Evolutionary conservation across 1,139 yeast genomes (phyloP).

Genomic region (Kluyveromyces sp.): DNA sequence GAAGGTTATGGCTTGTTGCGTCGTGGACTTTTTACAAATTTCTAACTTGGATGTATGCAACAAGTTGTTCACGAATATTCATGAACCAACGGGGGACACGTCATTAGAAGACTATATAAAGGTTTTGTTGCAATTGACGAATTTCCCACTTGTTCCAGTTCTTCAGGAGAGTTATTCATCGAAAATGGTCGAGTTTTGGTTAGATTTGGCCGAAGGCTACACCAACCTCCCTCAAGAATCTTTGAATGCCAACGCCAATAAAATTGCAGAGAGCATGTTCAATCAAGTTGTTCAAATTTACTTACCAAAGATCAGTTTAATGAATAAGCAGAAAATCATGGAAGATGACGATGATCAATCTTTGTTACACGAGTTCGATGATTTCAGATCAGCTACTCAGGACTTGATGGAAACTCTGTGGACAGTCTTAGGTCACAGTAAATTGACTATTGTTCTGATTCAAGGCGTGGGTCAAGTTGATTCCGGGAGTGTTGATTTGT

Average conservation of each 20-base stretch:
- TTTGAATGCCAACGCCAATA: conserved; percentile 21
- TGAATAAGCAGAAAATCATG: conserved; percentile 27
- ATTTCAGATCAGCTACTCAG: conserved; percentile 64
- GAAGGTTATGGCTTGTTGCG: conserved; percentile 44
- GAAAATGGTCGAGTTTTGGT: conserved; percentile 75
- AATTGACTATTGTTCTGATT: conserved; percentile 45
- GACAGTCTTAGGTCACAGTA: conserved; percentile 51
- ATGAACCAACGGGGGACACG: conserved; percentile 11
- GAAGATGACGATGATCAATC: conserved; percentile 28
- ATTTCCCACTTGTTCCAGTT: conserved; percentile 54
- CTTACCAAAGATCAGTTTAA: conserved; percentile 29
- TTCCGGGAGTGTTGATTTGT: conserved; percentile 30
- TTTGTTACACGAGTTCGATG: conserved; percentile 45
- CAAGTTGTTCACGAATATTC: conserved; percentile 37
- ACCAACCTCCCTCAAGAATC: conserved; percentile 26
- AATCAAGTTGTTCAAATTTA: conserved; percentile 30
- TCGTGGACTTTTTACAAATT: conserved; percentile 46
- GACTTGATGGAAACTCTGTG: conserved; percentile 69
- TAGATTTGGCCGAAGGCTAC: conserved; percentile 56
- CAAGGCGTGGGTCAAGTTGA: conserved; percentile 35
- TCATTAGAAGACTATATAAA: conserved; percentile 38
- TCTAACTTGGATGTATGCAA: conserved; percentile 47
- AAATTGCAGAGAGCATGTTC: conserved; percentile 26
- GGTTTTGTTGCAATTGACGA: conserved; percentile 51
- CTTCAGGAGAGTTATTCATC: conserved; percentile 63